Conservation (phyloP, 495 filamentous ascomycete genomes). For the Aspergillus baeticus region DNA sequence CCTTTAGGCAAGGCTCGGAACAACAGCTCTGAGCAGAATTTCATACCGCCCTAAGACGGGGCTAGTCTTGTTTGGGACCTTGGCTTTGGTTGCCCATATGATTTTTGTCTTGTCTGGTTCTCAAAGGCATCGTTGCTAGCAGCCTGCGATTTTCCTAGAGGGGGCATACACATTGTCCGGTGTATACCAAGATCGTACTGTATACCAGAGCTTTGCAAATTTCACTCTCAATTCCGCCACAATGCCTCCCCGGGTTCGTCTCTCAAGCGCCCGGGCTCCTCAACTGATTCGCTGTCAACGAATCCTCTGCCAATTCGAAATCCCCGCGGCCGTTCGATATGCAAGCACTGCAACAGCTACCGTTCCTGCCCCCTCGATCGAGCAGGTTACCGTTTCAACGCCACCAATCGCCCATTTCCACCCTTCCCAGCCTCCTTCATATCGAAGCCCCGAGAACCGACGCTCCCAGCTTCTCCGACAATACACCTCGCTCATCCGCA, state of each 20-base stretch:
- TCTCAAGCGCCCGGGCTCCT: slow-evolving; percentile 27
- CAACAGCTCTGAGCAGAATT: slow-evolving; percentile 22
- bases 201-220: not conserved
- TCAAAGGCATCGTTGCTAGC: slow-evolving; percentile 8
- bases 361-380: slow-evolving; percentile 49
- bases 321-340: slow-evolving; percentile 27
- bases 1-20: not conserved
- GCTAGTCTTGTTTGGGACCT: slow-evolving; percentile 20
- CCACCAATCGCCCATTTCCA: slow-evolving; percentile 57
- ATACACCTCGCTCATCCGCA: slow-evolving; percentile 90
- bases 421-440: slow-evolving; percentile 80
- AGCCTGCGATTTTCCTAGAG: slow-evolving; percentile 10
- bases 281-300: slow-evolving; percentile 34
- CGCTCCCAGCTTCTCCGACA: slow-evolving; percentile 93
- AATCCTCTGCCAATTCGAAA: slow-evolving; percentile 36
- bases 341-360: slow-evolving; percentile 39
- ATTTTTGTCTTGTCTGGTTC: slow-evolving; percentile 16
- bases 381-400: slow-evolving; percentile 52
- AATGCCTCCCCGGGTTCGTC: slow-evolving; percentile 50
- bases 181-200: not conserved
- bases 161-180: not conserved
- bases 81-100: slow-evolving; percentile 16
- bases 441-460: slow-evolving; percentile 79
- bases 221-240: slow-evolving; percentile 13
- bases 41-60: slow-evolving; percentile 18